Percentiles rank a stretch among this genome's conserved stretches.
Evolutionary conservation across 495 filamentous ascomycete species (phyloP).

Genomic region (Penicillium steckii): DNA sequence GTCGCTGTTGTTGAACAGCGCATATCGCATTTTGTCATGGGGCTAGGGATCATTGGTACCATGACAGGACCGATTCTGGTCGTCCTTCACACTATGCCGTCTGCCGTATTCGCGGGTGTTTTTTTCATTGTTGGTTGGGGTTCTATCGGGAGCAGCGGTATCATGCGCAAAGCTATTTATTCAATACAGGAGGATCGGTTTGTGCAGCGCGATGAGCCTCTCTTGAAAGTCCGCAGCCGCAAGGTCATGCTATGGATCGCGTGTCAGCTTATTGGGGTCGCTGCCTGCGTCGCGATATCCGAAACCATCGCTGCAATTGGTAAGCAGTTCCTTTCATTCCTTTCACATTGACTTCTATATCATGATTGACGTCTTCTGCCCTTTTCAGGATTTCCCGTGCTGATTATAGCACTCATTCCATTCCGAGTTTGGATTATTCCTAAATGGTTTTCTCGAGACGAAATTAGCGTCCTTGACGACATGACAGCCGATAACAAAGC

Average conservation of each 20-base stretch:
- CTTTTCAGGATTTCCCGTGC: conserved; percentile 60
- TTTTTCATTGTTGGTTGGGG: conserved; percentile 86
- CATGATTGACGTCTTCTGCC: neutral
- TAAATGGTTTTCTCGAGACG: conserved; percentile 56
- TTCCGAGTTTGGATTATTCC: conserved; percentile 65
- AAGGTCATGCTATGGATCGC: conserved; percentile 66
- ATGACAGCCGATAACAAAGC: conserved; percentile 73
- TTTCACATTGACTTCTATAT: too few species aligned
- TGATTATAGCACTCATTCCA: conserved; percentile 75
- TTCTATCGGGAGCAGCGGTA: conserved; percentile 68
- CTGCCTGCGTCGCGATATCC: conserved; percentile 79
- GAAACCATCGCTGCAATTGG: conserved; percentile 86
- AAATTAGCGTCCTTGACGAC: conserved; percentile 51
- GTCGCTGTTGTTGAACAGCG: conserved; percentile 79
- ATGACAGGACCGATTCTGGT: conserved; percentile 61
- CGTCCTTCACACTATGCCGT: conserved; percentile 74
- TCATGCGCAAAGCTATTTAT: conserved; percentile 69
- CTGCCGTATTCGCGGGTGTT: conserved; percentile 74
- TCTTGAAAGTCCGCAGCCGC: conserved; percentile 51
- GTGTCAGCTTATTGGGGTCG: conserved; percentile 68
- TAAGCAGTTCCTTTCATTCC: neutral
- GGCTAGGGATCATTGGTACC: conserved; percentile 73
- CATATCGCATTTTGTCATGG: conserved; percentile 74
- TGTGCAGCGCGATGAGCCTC: conserved; percentile 57
- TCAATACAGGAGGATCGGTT: conserved; percentile 58